phyloP scores from a whole-genome alignment of 177 flowering plant species.

The Vitis hybrid region DNA sequence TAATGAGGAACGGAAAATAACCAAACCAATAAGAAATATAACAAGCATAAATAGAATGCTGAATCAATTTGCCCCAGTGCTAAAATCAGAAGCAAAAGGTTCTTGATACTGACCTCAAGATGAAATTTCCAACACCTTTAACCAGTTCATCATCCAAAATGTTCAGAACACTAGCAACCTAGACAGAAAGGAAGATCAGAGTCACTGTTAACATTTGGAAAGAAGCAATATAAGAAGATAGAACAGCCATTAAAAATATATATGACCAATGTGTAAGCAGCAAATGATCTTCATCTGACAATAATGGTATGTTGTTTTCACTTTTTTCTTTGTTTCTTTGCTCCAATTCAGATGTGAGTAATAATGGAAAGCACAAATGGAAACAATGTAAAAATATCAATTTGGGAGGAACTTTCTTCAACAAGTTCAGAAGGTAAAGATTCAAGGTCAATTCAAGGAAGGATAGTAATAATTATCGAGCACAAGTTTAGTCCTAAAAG shows the following conservation, averaged over 20 bases:
- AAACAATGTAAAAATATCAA: background rate
- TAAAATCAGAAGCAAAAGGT: background rate
- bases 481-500: too few species aligned
- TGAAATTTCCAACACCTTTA: conserved; percentile 71
- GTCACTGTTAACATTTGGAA: background rate
- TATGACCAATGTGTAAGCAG: too few species aligned
- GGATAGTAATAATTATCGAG: too few species aligned
- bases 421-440: too few species aligned
- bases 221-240: background rate
- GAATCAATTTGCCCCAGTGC: background rate
- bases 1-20: too few species aligned
- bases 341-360: background rate
- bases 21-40: background rate
- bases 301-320: too few species aligned
- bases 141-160: conserved; percentile 78
- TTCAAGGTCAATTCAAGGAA: too few species aligned
- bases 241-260: background rate
- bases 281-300: too few species aligned
- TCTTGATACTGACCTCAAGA: conserved; percentile 57
- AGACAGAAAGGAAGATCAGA: conserved; percentile 10
- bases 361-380: background rate
- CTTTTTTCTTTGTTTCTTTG: background rate
- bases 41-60: background rate
- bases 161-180: conserved; percentile 91
- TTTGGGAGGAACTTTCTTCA: too few species aligned